phyloP scores from a whole-genome alignment of 768 basidiomycete genomes.

The Tricholoma terreum region DNA sequence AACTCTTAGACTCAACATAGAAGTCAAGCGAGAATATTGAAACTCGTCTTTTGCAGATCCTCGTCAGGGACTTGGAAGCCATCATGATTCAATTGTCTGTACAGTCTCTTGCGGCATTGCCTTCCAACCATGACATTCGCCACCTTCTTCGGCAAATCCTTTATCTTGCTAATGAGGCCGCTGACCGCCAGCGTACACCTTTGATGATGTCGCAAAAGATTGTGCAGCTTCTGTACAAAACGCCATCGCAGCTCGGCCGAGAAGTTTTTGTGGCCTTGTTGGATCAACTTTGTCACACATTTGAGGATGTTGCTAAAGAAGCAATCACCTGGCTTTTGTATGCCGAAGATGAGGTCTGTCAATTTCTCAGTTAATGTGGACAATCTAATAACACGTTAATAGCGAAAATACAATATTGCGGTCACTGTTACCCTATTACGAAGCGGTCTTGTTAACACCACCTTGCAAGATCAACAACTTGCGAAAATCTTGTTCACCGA shows the following conservation, averaged over 20 bases:
- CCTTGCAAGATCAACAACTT: slow-evolving; percentile 84
- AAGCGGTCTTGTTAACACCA: slow-evolving; percentile 73
- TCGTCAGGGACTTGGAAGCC: slow-evolving; percentile 73
- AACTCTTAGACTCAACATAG: neutral
- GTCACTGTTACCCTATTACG: slow-evolving; percentile 88
- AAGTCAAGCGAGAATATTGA: slow-evolving; percentile 2
- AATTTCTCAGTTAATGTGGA: neutral
- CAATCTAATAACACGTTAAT: slow-evolving; percentile 1
- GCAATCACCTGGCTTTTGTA: slow-evolving; percentile 95
- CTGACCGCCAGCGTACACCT: slow-evolving; percentile 81
- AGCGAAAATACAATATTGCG: slow-evolving; percentile 96
- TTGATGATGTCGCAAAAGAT: slow-evolving; percentile 95
- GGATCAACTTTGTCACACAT: slow-evolving; percentile 83
- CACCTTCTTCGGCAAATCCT: slow-evolving; percentile 82
- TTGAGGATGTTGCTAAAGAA: slow-evolving; percentile 93
- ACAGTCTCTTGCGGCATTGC: slow-evolving; percentile 64
- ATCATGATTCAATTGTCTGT: slow-evolving; percentile 72
- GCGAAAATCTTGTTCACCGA: slow-evolving; percentile 82
- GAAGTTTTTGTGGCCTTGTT: slow-evolving; percentile 92
- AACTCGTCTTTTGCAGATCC: slow-evolving; percentile 25
- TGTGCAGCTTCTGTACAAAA: slow-evolving; percentile 93
- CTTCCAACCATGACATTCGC: slow-evolving; percentile 84
- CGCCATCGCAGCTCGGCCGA: slow-evolving; percentile 76
- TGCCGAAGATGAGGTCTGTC: slow-evolving; percentile 88
- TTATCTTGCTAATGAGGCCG: slow-evolving; percentile 73